Evolutionary conservation across 2,329 filamentous ascomycete species (phyloP), one percentile per base, ranked within the genome.

Genomic region (Pyricularia sp.): DNA sequence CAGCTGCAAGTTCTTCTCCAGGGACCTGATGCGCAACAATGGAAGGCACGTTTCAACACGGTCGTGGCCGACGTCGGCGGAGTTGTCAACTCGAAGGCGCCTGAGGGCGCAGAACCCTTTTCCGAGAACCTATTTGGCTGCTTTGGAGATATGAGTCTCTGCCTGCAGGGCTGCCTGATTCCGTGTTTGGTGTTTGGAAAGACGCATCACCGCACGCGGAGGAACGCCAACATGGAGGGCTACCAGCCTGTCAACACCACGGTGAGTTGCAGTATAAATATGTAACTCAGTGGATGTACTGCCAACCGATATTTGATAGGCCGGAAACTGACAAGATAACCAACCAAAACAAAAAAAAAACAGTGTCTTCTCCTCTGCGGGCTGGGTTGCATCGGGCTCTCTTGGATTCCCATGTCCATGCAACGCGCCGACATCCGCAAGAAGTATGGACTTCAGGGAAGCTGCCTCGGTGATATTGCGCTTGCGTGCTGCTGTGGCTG

Each of bases 181-280:
- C 82, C 82, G 1, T 84, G 82, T 70, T 76, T 84, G 36, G 82
- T 81, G 42, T 84, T 83, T 66, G 81, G 81, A 74, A 82, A 81
- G 78, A 83, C 81, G 31, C 77, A 83, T 69, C 82, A 84, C 71
- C 79, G 82, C 25, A 73, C 83, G 12, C 76, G 75, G 69, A 80
- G 80, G 75, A 76, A 79, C 30, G 76, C 73, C 50, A 77, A 75
- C 69, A 78, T 84, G 9, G 71, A 78, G 23, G 81, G 80, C 17
- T 84, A 81, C 42, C 79, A 83, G 76, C 77, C 80, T 36, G 75
- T 82, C 73, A 84, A 84, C 75, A 81, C 80, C 14, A 79, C 79
- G 42, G 82, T 84, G 76, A 30, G 81, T 76, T 6, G 26, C 11
- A 14, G 5, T 14, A 36, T 36, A 14, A 36, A 1, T n/a, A n/a